Evolutionary conservation across 768 basidiomycete genomes (phyloP), one percentile per base, ranked within the genome.

Genomic region (Phallus indusiatus): DNA sequence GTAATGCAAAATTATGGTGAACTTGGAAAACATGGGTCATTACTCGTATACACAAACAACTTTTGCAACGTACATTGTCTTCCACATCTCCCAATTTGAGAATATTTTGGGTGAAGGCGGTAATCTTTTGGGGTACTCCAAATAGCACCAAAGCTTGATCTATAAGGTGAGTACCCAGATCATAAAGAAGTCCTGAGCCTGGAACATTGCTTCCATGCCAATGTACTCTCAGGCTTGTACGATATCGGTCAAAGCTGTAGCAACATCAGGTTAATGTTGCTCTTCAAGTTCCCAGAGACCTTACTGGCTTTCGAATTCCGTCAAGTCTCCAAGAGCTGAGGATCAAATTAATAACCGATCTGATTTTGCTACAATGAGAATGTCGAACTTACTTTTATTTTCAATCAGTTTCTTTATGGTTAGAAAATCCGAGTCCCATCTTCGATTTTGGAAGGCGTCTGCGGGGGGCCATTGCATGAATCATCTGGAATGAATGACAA

Each of bases 361-460:
- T 1, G 79, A 73, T 42, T 2, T 42, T 10, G 12, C n/a, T 10
- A 42, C n/a, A 3, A 3, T 74, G 8, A 36, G n/a, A 5, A 28
- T 28, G 28, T 28, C 7, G 28, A 28, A 59, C 57, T 20, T 52
- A 59, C 53, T 55, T 17, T 66, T 66, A n/a, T 60, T n/a, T 20
- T 73, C 71, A 22, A 90, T 69, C 21, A 90, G 75, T 42, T 75
- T 74, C 63, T 77, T 78, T 53, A 90, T 70, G 7, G 87, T 79
- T 42, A 88, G 74, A 71, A 84, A 89, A 67, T 91, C 88, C 1
- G 84, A 82, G 70, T 90, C 88, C 81, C 83, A 90, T 59, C 88
- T 78, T 53, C 88, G 77, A 67, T 86, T 88, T 66, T 88, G 87
- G 70, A 81, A 88, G 14, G 79, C 80, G 66, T 86, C 59, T 54